Evolutionary conservation across 1,139 yeast species (phyloP).

Genomic region (Lodderomyces theae): DNA sequence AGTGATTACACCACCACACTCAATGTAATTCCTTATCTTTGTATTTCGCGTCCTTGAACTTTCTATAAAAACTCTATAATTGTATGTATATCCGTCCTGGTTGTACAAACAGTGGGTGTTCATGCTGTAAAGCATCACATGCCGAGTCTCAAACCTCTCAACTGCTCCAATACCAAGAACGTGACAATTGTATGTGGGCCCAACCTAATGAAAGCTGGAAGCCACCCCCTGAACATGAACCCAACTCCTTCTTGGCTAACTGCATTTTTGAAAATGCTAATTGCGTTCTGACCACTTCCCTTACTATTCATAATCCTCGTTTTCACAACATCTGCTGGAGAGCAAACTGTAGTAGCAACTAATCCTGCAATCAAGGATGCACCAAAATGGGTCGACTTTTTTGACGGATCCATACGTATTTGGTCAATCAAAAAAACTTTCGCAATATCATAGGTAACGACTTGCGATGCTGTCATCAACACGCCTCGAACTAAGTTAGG

Average conservation of each 20-base stretch:
- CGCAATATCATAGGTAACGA: slow-evolving; percentile 80
- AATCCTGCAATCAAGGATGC: slow-evolving; percentile 79
- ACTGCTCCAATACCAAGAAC: slow-evolving; percentile 75
- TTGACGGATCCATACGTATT: slow-evolving; percentile 54
- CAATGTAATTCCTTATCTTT: not conserved
- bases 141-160: slow-evolving; percentile 58
- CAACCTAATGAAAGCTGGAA: slow-evolving; percentile 79
- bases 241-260: slow-evolving; percentile 67
- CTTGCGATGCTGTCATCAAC: slow-evolving; percentile 89
- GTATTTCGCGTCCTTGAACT: not conserved
- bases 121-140: slow-evolving; percentile 29
- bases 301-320: slow-evolving; percentile 81
- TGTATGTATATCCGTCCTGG: not conserved
- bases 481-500: slow-evolving; percentile 82
- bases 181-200: slow-evolving; percentile 91
- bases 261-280: slow-evolving; percentile 52
- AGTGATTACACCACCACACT: too few relatives aligned
- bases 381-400: slow-evolving; percentile 70
- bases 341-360: slow-evolving; percentile 86
- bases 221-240: slow-evolving; percentile 88
- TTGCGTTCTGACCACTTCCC: slow-evolving; percentile 48
- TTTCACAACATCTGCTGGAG: slow-evolving; percentile 89
- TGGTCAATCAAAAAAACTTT: slow-evolving; percentile 56
- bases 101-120: not conserved
- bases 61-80: not conserved